Evolutionary conservation across 495 filamentous ascomycete species (phyloP), one percentile per base, ranked within the genome.

Genomic region (Chlorociboria aeruginascens): DNA sequence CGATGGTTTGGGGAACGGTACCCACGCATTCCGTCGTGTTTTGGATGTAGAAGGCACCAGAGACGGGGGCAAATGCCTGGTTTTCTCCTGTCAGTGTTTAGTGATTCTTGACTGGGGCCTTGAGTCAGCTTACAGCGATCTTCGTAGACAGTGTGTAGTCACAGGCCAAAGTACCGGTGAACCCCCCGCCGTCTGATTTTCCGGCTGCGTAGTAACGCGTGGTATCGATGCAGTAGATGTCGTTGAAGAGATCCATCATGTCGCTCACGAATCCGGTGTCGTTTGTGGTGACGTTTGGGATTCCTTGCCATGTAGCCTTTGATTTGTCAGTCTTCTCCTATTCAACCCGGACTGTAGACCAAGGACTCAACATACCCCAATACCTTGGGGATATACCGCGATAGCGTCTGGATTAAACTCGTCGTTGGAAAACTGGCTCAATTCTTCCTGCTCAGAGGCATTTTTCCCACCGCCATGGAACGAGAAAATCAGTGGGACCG

Each of bases 181-280:
- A 69, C 1, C 71, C 74, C 1, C 68, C 74, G n/a, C 74, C 74
- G 48, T 75, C 73, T 0, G 69, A 73, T 50, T 73, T 71, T 16
- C 74, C 73, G 8, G 64, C 65, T 1, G 70, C 68, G 42, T 69
- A 74, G 45, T 74, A 58, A 12, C 69, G 65, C 11, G 45, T 49
- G 3, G 59, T 45, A 44, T 78, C 70, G 48, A 76, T 64, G 55
- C 71, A 75, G 46, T 74, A 66, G 8, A 57, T 56, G 10, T 49
- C 39, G 28, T 60, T 48, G 34, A 77, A 45, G 16, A 67, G 53
- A n/a, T 63, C 62, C 28, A 81, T 61, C 17, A 77, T 66, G 20
- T 74, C 70, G 12, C 54, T 53, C n/a, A 60, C 60, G 53, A 61
- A 61, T 9, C 50, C 50, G 12, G 58, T 51, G 20, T 65, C 61